Base-by-base conservation (phyloP, 2,329 filamentous ascomycete genomes). In the Chaetomiaceae sp. region DNA sequence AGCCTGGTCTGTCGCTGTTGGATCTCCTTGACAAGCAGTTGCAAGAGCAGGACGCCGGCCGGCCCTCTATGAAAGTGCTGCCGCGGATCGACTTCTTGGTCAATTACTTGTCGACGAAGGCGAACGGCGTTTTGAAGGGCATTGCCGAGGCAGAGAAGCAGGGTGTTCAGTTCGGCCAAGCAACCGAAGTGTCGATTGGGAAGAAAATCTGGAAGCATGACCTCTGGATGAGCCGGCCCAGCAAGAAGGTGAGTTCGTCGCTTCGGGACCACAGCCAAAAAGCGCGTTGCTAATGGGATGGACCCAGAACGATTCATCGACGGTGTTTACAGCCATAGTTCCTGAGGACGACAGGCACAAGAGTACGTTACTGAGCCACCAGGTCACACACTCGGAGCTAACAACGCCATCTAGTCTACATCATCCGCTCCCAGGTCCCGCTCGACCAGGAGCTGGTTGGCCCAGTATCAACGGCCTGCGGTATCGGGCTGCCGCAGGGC, bases 91-190 rank as follows among this genome's bases (percentile, higher is more conserved):
- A 80, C 45, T 83, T 87, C 48, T 67, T 91, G 39, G 80, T 82
- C 12, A 73, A 75, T 11, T 79, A 83, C 52, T 70, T 89, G 15
- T 74, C 76, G 0, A 67, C 68, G 3, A 82, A 84, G 63, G 81
- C 84, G 9, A 76, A 75, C n/a, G 69, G 69, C 7, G 76, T 89
- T 2, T 88, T 90, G 62, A 69, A 80, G 50, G 76, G 84, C 54
- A 83, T 91, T 65, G 83, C 89, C 57, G 81, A 86, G 68, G 81
- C 85, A 6, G 80, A 90, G 69, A 77, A 82, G 63, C 74, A 84
- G 51, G 85, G 83, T 52, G 85, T 91, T 11, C 73, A 84, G 5
- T 85, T 89, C 61, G 85, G 85, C 3, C 76, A 77, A 29, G 71
- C 78, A 3, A 71, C 76, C 3, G 73, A 69, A 47, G 62, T 84